These are phyloP conservation scores for Phytophthora crassamura DNA, from an alignment of 352 stramenopile species.

Conservation along the genomic window DNA sequence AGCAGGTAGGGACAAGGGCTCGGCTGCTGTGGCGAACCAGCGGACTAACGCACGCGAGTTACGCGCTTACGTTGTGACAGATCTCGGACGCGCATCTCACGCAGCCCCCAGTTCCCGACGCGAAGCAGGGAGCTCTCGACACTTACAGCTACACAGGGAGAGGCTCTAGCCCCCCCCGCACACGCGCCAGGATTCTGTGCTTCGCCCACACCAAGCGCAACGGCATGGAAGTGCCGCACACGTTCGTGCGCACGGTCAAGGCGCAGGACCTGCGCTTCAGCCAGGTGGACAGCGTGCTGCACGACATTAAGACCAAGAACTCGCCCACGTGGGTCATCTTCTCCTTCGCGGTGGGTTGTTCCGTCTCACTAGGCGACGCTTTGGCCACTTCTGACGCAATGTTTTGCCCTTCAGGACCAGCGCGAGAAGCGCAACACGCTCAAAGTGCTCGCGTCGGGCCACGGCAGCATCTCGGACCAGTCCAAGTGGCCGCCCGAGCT, in stretches of 20 bases:
- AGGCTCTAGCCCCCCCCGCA: constrained; percentile 14
- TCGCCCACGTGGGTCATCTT: constrained; percentile 80
- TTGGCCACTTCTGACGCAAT: neutral
- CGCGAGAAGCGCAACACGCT: constrained; percentile 85
- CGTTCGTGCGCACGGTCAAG: constrained; percentile 86
- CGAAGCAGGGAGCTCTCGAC: neutral
- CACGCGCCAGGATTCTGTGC: constrained; percentile 47
- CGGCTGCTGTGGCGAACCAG: neutral
- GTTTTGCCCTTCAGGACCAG: constrained; percentile 53
- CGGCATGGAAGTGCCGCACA: constrained; percentile 72
- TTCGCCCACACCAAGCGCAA: constrained; percentile 46
- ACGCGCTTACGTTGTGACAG: constrained; percentile 29
- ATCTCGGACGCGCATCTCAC: constrained; percentile 23
- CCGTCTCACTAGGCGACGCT: neutral
- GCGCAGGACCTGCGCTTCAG: constrained; percentile 80
- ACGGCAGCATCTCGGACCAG: constrained; percentile 72
- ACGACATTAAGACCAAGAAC: constrained; percentile 69
- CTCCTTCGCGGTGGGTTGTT: constrained; percentile 66
- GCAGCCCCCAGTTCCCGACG: constrained; percentile 1
- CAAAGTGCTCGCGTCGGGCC: constrained; percentile 70
- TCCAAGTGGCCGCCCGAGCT: constrained; percentile 79
- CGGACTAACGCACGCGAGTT: constrained; percentile 23
- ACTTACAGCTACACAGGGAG: neutral
- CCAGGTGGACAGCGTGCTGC: constrained; percentile 76
- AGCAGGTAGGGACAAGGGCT: neutral